Conservation (phyloP, 352 stramenopile species). For the Globisporangium orthogonon region DNA sequence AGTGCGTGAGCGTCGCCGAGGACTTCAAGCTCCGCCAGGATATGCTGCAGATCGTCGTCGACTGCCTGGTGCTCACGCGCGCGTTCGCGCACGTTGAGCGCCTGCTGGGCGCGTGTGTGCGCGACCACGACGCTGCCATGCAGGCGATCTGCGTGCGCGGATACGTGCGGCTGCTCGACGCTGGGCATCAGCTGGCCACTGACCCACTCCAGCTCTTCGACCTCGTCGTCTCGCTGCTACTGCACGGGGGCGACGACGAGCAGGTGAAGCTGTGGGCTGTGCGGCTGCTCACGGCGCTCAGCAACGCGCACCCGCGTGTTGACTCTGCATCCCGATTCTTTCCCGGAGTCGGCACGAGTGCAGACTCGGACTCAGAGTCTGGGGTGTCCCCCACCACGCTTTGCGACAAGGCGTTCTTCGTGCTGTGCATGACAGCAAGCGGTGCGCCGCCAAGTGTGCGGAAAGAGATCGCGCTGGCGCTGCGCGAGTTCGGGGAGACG, state of each 20-base stretch:
- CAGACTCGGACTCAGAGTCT: not conserved
- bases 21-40: slow-evolving; percentile 71
- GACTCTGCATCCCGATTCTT: slow-evolving; percentile 24
- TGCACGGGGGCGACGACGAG: slow-evolving; percentile 20
- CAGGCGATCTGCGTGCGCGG: slow-evolving; percentile 45
- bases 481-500: slow-evolving; percentile 22
- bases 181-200: slow-evolving; percentile 16
- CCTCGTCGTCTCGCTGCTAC: slow-evolving; percentile 26
- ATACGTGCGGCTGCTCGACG: slow-evolving; percentile 47
- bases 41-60: slow-evolving; percentile 68
- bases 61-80: slow-evolving; percentile 43
- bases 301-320: slow-evolving; percentile 17
- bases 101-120: slow-evolving; percentile 41
- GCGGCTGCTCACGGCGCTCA: slow-evolving; percentile 24
- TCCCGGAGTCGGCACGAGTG: not conserved
- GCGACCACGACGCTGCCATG: slow-evolving; percentile 52
- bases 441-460: slow-evolving; percentile 29
- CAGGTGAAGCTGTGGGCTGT: slow-evolving; percentile 25
- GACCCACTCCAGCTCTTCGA: slow-evolving; percentile 23
- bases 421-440: slow-evolving; percentile 33
- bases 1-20: slow-evolving; percentile 66
- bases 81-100: slow-evolving; percentile 33
- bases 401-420: slow-evolving; percentile 35
- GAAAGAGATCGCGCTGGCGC: slow-evolving; percentile 26
- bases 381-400: slow-evolving; percentile 5